Conservation (phyloP, 1,284 basidiomycete genomes). For the Hortiboletus rubellus region DNA sequence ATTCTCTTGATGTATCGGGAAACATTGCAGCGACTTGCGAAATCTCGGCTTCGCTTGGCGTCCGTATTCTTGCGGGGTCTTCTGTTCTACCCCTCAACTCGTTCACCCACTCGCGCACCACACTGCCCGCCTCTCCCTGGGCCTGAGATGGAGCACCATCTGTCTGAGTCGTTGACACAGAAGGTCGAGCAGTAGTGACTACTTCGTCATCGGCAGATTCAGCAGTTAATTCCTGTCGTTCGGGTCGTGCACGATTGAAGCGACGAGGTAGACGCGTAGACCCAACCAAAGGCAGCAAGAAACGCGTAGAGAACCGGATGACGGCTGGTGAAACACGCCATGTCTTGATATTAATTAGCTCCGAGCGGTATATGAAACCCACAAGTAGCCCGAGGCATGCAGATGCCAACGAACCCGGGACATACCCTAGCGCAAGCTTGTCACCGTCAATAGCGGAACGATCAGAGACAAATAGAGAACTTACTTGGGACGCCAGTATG, state of each 20-base stretch:
- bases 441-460: slow-evolving; percentile 5
- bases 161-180: slow-evolving; percentile 24
- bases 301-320: slow-evolving; percentile 50
- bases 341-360: slow-evolving; percentile 69
- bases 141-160: slow-evolving; percentile 10
- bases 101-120: slow-evolving; percentile 81
- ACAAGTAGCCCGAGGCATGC: slow-evolving; percentile 64
- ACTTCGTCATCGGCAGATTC: slow-evolving; percentile 48
- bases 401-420: slow-evolving; percentile 63
- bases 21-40: slow-evolving; percentile 77
- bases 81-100: slow-evolving; percentile 69
- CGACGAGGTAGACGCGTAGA: slow-evolving; percentile 55
- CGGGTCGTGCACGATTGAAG: slow-evolving; percentile 59
- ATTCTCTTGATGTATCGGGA: slow-evolving; percentile 71
- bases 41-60: slow-evolving; percentile 76
- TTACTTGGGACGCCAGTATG: slow-evolving; percentile 65
- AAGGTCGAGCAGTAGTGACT: slow-evolving; percentile 54
- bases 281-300: slow-evolving; percentile 65
- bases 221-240: slow-evolving; percentile 33
- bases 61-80: slow-evolving; percentile 56
- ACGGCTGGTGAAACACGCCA: slow-evolving; percentile 68
- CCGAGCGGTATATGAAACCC: slow-evolving; percentile 79
- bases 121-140: slow-evolving; percentile 36
- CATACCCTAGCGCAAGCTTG: slow-evolving; percentile 67
- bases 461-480: slow-evolving; percentile 9